Base-by-base conservation (phyloP, 1,284 basidiomycete genomes). In the Cryptococcus amylolentus region DNA sequence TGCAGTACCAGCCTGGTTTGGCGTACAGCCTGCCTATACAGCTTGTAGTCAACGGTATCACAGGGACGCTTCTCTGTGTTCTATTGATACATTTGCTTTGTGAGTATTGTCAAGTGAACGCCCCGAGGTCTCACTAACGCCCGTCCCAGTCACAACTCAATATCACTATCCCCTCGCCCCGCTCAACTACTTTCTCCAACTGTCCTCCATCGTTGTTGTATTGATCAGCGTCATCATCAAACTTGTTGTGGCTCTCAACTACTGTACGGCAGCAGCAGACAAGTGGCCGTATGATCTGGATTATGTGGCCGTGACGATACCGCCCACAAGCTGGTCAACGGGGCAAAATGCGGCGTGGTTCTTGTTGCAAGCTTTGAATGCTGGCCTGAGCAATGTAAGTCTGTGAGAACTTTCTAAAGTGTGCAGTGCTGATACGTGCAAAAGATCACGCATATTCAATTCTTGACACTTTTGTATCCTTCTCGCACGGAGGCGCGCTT, bases 401-500 rank as follows among this genome's bases (percentile, higher is more conserved):
- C 23, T 8, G 31, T 31, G 23, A 13, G 43, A 10, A 1, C 37
- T 38, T 23, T 14, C 10, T 46, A 5, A 1, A 42, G 31, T 23
- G n/a, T 23, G 28, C 20, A 28, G 42, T 39, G 13, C 23, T 39
- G 40, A 51, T 31, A 28, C 35, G n/a, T 16, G 39, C 31, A 54
- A 5, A 71, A 96, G 90, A 88, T 92, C 58, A 96, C 95, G 0
- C 94, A 98, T 77, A 97, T 99, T 54, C 96, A 98, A 75, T 98
- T 98, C 77, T 81, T 99, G 55, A 96, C 95, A 3, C 83, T 98
- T 5, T 83, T 99, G 18, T 99, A 91, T 72, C 95, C 95, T 1
- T 98, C 96, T 5, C 80, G 83, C n/a, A 84, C 95, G 39, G 96
- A 98, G 78, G 87, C 85, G 4, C 82, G 88, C 23, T 84, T 99